A percentile compares a stretch with the other conserved stretches of the same genome.
Conservation (phyloP, 345 rosid genomes). For the Luvunga scandens region DNA sequence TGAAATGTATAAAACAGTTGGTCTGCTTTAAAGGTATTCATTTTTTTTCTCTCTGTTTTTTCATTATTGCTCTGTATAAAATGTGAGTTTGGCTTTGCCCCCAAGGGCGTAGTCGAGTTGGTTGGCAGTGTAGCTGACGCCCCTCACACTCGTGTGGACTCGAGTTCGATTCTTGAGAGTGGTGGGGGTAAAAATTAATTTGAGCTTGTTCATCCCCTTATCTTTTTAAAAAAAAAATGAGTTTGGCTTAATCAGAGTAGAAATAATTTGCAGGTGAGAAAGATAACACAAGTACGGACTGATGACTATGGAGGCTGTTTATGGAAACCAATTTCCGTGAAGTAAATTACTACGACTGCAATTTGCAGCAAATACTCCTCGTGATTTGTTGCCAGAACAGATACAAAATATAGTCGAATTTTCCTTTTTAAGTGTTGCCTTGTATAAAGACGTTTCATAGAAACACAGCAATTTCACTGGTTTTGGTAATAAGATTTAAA, state of each 20-base stretch:
- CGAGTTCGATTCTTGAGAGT: no score
- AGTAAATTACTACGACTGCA: neutral
- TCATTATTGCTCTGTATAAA: neutral
- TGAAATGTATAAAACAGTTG: neutral
- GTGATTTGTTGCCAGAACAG: neutral
- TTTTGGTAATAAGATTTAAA: neutral
- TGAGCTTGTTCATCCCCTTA: no score
- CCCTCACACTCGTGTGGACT: no score
- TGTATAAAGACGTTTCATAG: neutral
- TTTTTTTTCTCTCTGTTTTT: neutral
- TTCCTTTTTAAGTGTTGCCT: neutral
- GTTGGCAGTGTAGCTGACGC: no score
- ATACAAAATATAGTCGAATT: no score
- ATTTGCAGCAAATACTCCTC: neutral
- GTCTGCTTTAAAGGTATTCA: neutral
- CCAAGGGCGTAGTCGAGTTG: no score
- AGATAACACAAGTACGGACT: neutral
- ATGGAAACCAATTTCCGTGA: neutral
- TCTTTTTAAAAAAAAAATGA: no score
- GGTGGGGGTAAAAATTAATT: no score
- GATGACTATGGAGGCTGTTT: neutral
- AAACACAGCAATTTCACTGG: neutral
- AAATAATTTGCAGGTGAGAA: slow-evolving; percentile 1
- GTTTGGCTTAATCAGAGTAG: neutral
- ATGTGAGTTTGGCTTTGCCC: neutral